Evolutionary conservation across 345 rosid species (phyloP), one percentile per base, ranked within the genome.

Genomic region (Kandelia obovata): DNA sequence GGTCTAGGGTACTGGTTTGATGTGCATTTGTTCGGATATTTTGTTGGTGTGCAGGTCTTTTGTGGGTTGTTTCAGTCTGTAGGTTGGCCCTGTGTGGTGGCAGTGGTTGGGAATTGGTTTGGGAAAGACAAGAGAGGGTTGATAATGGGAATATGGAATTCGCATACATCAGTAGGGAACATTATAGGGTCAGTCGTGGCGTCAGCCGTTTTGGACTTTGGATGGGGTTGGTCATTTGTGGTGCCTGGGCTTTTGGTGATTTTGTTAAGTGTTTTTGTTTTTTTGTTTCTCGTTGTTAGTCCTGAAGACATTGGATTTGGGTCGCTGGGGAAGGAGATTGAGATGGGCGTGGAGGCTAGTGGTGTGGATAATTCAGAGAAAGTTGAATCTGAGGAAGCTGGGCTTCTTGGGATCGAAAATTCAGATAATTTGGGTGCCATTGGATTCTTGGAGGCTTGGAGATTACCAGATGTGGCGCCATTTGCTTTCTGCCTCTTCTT

Each of bases 61-160:
- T 88, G 93, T 74, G 97, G 98, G 20, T 68, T 89, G 79, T 89
- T 91, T 81, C 98, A 91, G 78, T 94, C 98, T 15, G 88, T 88
- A 31, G 96, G 99, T n/a, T 95, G 96, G 97, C 97, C 99, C 67
- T 95, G 91, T 83, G 97, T 95, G 75, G 97, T 92, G 37, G 80
- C 99, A 19, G 84, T 92, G 23, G 88, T 90, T 70, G 96, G 99
- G 64, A 92, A 92, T 62, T 92, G 96, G 99, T 89, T 79, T 78
- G 93, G 89, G 71, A 95, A 95, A 75, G 88, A 84, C 66, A 89
- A 94, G 75, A 87, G 99, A 78, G 97, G 97, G 30, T 71, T 94
- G 83, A 90, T 88, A 47, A 86, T 94, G 99, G 98, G 99, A 52
- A 62, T 86, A 8, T 94, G 99, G 98, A 88, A 75, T 68, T 92